Conservation (phyloP, 257 asterid species). For the Jaltomata sinuosa region DNA sequence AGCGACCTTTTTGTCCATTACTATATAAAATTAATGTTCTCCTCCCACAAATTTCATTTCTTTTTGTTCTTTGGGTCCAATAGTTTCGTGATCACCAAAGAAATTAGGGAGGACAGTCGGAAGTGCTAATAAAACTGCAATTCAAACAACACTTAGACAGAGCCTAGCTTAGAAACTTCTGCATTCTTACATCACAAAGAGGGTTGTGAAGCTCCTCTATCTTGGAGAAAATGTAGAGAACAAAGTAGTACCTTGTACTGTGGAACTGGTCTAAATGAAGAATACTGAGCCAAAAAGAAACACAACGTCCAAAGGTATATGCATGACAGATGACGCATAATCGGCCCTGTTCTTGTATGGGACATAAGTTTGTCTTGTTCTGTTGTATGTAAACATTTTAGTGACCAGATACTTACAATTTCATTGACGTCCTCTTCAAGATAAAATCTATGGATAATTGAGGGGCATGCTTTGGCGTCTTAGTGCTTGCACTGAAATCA, state of each 20-base stretch:
- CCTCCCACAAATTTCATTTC: not conserved
- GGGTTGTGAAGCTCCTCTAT: not conserved
- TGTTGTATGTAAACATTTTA: not conserved
- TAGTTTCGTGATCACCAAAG: not conserved
- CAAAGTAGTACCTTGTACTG: not conserved
- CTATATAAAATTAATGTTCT: not conserved
- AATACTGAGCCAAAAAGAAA: not conserved
- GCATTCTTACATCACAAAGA: not conserved
- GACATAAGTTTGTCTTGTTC: not conserved
- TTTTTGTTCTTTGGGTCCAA: not conserved
- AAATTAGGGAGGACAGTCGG: not conserved
- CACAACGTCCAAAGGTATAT: not conserved
- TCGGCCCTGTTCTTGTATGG: not conserved
- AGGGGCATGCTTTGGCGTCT: not conserved
- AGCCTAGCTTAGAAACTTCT: not conserved
- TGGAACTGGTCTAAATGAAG: not conserved
- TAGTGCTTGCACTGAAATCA: not conserved
- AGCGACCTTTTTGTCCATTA: not conserved
- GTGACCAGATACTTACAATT: not conserved
- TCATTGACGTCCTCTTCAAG: not conserved
- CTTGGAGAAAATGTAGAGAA: not conserved
- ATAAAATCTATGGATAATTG: not conserved
- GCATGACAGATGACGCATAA: not conserved
- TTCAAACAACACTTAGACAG: not conserved
- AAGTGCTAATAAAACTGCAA: not conserved